These are phyloP conservation scores for Citrus australasica DNA, from an alignment of 345 rosid species.

Conservation along the genomic window DNA sequence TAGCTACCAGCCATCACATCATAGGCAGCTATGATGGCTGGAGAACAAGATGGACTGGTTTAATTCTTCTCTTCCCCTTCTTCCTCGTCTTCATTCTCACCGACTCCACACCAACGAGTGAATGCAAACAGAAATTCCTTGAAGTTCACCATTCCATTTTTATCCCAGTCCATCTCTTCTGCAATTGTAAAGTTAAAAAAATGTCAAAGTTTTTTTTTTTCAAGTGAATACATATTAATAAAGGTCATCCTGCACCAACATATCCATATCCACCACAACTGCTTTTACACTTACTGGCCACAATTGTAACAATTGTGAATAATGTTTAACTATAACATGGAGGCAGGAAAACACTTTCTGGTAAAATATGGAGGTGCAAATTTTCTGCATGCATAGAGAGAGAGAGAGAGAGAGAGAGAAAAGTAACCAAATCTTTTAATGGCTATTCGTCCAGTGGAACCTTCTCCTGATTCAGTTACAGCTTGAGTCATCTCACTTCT, in stretches of 20 bases:
- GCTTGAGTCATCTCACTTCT: conserved; percentile 86
- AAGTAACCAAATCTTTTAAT: conserved; percentile 85
- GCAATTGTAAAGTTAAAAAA: conserved; percentile 20
- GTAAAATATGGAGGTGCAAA: not conserved
- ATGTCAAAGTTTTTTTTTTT: not conserved
- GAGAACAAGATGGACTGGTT: not conserved
- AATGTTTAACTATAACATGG: not conserved
- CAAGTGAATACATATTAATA: not conserved
- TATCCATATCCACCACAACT: not conserved
- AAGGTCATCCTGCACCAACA: not conserved
- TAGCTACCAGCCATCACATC: not conserved
- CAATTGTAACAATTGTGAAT: no score
- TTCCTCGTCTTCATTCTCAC: conserved; percentile 68
- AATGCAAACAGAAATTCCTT: conserved; percentile 95
- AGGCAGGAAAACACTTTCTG: not conserved
- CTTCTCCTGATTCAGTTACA: conserved; percentile 85
- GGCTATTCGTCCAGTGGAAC: conserved; percentile 81
- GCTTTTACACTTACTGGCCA: not conserved
- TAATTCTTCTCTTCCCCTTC: conserved; percentile 28
- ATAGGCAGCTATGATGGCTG: not conserved
- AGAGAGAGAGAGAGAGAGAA: conserved; percentile 14
- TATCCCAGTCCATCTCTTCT: conserved; percentile 99
- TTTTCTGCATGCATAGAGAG: not conserved
- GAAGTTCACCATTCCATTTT: conserved; percentile 85
- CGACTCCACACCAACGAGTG: conserved; percentile 86